phyloP scores from a whole-genome alignment of 768 basidiomycete genomes.

The Pluteus cervinus region DNA sequence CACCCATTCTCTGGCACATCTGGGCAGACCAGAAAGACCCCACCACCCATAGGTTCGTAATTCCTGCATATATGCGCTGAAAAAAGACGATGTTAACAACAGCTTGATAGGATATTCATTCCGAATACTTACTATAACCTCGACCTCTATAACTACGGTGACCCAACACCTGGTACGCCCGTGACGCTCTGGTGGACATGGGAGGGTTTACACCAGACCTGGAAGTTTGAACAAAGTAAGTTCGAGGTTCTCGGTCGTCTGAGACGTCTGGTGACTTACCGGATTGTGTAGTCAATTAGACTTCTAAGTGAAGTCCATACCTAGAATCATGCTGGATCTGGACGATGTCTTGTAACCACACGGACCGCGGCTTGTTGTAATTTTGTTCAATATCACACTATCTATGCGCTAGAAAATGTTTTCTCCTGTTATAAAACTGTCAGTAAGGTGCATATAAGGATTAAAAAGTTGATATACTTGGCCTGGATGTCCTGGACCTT shows the following conservation, averaged over 20 bases:
- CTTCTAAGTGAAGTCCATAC: too few species aligned
- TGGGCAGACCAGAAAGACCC: conserved; percentile 36
- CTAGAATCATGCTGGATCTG: too few species aligned
- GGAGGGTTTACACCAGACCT: conserved; percentile 36
- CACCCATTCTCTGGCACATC: conserved; percentile 43
- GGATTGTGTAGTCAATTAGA: neutral
- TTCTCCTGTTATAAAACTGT: too few species aligned
- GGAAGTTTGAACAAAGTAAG: conserved; percentile 25
- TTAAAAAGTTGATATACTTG: too few species aligned
- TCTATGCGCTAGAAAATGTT: too few species aligned
- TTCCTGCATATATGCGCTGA: too few species aligned
- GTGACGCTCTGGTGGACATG: conserved; percentile 36
- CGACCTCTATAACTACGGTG: conserved; percentile 39
- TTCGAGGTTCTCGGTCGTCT: neutral
- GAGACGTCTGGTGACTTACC: neutral
- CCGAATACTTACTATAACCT: conserved; percentile 23
- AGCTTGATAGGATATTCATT: conserved; percentile 30
- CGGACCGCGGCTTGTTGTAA: too few species aligned
- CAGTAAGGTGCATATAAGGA: too few species aligned
- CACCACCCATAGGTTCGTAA: conserved; percentile 37
- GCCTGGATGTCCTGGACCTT: too few species aligned
- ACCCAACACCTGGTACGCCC: conserved; percentile 31
- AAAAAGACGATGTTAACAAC: conserved; percentile 2
- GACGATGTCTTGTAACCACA: too few species aligned
- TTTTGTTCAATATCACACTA: too few species aligned